phyloP scores from a whole-genome alignment of 768 basidiomycete species.

The Lactarius sanguifluus region DNA sequence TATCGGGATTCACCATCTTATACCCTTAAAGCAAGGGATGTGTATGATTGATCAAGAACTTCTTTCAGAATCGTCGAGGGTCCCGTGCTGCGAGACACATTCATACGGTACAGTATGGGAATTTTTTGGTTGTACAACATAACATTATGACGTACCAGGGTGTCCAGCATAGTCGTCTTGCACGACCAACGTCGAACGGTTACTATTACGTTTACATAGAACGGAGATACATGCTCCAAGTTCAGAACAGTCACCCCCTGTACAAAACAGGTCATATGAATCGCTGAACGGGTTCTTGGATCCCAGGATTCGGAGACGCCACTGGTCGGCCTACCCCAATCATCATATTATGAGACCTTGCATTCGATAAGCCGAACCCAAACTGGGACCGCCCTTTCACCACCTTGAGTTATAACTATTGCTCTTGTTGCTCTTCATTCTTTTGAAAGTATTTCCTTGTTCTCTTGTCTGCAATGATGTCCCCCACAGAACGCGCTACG shows the following conservation, averaged over 20 bases:
- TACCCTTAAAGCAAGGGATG: too few relatives aligned
- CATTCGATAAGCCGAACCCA: not conserved
- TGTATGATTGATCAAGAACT: too few relatives aligned
- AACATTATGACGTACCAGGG: too few relatives aligned
- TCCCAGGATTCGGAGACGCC: not conserved
- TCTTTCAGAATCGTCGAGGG: too few relatives aligned
- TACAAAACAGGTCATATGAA: constrained; percentile 20
- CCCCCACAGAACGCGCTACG: not conserved
- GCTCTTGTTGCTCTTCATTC: not conserved
- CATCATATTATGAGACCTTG: not conserved
- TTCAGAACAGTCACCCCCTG: constrained; percentile 5
- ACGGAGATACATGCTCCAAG: constrained; percentile 10
- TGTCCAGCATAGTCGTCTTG: too few relatives aligned
- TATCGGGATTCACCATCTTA: too few relatives aligned
- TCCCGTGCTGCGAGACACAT: too few relatives aligned
- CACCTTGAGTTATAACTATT: not conserved
- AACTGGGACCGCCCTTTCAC: not conserved
- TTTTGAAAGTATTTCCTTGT: not conserved
- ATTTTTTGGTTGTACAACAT: too few relatives aligned
- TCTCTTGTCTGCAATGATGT: not conserved
- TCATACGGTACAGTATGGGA: too few relatives aligned
- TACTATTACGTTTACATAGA: constrained; percentile 9
- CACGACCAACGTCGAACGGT: too few relatives aligned
- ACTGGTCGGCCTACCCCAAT: not conserved
- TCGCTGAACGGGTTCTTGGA: constrained; percentile 1